phyloP scores from a whole-genome alignment of 345 rosid genomes.

The Balakata baccata region DNA sequence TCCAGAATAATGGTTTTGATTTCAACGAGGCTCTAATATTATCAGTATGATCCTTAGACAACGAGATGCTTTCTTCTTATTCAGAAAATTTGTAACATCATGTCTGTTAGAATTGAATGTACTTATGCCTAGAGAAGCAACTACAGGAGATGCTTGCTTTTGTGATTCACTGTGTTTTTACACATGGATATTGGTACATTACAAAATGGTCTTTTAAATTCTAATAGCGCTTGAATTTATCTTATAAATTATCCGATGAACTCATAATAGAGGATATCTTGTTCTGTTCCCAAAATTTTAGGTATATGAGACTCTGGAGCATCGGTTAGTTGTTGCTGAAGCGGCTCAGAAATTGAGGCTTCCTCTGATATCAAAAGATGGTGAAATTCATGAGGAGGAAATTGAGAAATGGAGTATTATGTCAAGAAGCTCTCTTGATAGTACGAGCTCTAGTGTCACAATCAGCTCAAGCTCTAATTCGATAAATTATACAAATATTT shows the following conservation, averaged over 20 bases:
- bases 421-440: conserved; percentile 85
- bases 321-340: conserved; percentile 86
- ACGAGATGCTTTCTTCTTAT: neutral
- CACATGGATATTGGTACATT: neutral
- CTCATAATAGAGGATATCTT: neutral
- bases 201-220: neutral
- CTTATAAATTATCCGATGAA: neutral
- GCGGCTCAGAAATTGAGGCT: conserved; percentile 92
- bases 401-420: conserved; percentile 84
- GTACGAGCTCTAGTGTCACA: conserved; percentile 66
- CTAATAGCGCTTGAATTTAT: neutral
- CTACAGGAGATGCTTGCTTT: neutral
- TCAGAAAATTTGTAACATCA: neutral
- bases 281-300: conserved; percentile 23
- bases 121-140: neutral
- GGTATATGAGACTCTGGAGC: conserved; percentile 91
- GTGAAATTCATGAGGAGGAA: conserved; percentile 89
- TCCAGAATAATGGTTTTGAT: neutral
- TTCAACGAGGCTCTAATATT: neutral
- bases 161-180: neutral
- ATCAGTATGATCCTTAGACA: neutral
- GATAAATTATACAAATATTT: conserved; percentile 48
- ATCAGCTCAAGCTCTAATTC: conserved; percentile 77
- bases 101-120: neutral
- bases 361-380: conserved; percentile 87